Evolutionary conservation across 257 asterid genomes (phyloP).

Genomic region (Pogostemon cablin): DNA sequence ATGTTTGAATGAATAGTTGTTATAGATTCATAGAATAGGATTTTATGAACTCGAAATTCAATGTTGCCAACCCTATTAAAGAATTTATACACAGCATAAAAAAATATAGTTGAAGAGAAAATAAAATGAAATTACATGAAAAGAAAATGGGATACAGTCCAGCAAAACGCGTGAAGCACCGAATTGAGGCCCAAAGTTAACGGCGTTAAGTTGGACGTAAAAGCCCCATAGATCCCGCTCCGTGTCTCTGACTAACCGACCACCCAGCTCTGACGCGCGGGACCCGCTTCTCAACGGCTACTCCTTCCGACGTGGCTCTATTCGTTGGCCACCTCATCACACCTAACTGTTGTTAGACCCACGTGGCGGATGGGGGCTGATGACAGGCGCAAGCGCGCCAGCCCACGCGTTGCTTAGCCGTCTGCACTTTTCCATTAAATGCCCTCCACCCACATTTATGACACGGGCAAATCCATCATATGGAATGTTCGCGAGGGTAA

Average conservation of each 20-base stretch:
- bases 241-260: slow-evolving; percentile 32
- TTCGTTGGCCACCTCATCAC: slow-evolving; percentile 27
- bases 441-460: slow-evolving; percentile 18
- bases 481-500: background rate
- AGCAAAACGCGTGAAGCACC: slow-evolving; percentile 21
- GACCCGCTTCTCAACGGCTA: slow-evolving; percentile 51
- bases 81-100: no score
- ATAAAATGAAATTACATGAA: background rate
- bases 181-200: slow-evolving; percentile 37
- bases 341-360: background rate
- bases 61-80: no score
- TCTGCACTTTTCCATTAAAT: slow-evolving; percentile 26
- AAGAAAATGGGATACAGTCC: slow-evolving; percentile 19
- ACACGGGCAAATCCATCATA: slow-evolving; percentile 20
- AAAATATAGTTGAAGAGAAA: background rate
- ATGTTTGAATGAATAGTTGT: no score
- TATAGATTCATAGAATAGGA: no score
- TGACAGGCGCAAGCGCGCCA: slow-evolving; percentile 10
- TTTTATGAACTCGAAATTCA: no score
- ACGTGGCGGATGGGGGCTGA: slow-evolving; percentile 19
- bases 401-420: slow-evolving; percentile 38
- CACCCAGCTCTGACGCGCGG: slow-evolving; percentile 24
- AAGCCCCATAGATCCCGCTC: slow-evolving; percentile 36
- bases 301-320: slow-evolving; percentile 42
- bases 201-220: slow-evolving; percentile 44